Evolutionary conservation across 2,329 filamentous ascomycete species (phyloP), one percentile per base, ranked within the genome.

Genomic region (Epichloe gansuensis): DNA sequence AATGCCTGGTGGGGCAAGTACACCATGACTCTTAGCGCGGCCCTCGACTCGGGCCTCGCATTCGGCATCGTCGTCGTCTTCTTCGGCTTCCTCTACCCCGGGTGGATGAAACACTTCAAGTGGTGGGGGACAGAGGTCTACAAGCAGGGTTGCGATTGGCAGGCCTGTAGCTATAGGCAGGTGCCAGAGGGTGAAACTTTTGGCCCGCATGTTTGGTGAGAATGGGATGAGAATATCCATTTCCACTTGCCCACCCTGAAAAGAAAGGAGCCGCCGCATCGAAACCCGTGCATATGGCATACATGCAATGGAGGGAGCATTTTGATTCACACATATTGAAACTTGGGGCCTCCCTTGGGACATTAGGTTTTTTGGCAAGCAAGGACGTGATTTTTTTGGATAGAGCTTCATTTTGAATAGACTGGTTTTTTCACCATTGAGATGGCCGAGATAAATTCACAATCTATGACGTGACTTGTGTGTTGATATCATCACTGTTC

Each of bases 71-170:
- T 94, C 9, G 78, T 91, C 4, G 82, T 93, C 27, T 94, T 94
- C 64, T 91, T 95, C 60, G 86, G 82, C 1, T 85, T 94, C 57
- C 77, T 93, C n/a, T 91, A 89, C 63, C 85, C 88, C 0, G 86
- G 86, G 0, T 80, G 76, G 73, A 85, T 84, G 72, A 76, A 80
- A 40, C 74, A 75, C 31, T 89, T 93, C 62, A 80, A 74, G 52
- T 94, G 88, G 89, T 94, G 88, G 89, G 89, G 89, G 0, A 94
- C 89, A 0, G 86, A 93, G 62, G 77, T 91, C 5, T 89, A 89
- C 64, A 90, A 89, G 66, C 75, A 82, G 66, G 87, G 88, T 21
- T 93, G 87, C 65, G 87, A 93, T 70, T 93, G 87, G 87, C 75
- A 82, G 64, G 87, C 86, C 43, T 93, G 87, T 64, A 69, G 86